Base-by-base conservation (phyloP, 2,329 filamentous ascomycete species). In the Alternaria postmessia region DNA sequence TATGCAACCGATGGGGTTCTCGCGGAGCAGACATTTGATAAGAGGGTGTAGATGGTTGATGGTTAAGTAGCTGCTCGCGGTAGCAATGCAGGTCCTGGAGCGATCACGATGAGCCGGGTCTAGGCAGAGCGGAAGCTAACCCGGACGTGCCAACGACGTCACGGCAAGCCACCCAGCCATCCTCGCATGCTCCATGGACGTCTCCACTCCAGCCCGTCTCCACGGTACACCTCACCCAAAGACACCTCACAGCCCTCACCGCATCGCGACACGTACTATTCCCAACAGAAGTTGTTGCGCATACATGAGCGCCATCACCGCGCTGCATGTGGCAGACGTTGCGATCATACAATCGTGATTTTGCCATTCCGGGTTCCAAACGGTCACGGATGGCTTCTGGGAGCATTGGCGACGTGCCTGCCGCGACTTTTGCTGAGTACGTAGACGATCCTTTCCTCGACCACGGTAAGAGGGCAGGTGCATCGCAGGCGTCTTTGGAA, bases 341-440 rank as follows among this genome's bases (percentile, higher is more conserved):
- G 58, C 64, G 73, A 64, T 69, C 78, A 57, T 78, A 69, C 65
- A 74, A 70, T 70, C 75, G 75, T 75, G 76, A 78, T 62, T 78
- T 78, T 70, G 83, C 83, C 71, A 76, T 59, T 30, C 57, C 57
- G 39, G 57, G 77, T 66, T 64, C 73, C 72, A 70, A 76, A 68
- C 71, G 76, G 72, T 51, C 81, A 60, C 81, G 81, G 67, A 82
- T 82, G 79, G 81, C 80, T 72, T 75, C 73, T 69, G 77, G 76
- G 62, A 81, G 81, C 71, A 82, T 85, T 66, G 79, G 77, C 66
- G 78, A 81, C 62, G 75, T 79, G 62, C 79, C 82, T 69, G 82
- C 83, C 62, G 78, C 79, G 62, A 79, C 78, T 59, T 85, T 82
- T 79, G 83, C 84, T 75, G 82, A 84, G 84, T 86, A 83, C 75